Base-by-base conservation (phyloP, 768 basidiomycete genomes). In the Suillus brevipes region DNA sequence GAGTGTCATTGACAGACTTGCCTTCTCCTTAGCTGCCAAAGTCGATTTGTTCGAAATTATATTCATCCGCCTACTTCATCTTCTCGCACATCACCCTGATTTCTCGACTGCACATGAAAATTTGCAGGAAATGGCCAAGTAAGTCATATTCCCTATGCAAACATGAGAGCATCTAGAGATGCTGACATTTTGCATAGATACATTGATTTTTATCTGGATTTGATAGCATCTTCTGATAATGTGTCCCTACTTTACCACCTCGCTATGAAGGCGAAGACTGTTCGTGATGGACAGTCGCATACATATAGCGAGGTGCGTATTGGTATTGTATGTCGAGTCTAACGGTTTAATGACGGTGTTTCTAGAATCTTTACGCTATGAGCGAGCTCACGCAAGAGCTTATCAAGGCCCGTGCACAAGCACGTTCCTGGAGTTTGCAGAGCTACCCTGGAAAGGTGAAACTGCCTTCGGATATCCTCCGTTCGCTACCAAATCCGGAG, bases 51-150 rank as follows among this genome's bases (percentile, higher is more conserved):
- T 96, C 63, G 97, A 98, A 74, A 78, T 90, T 63, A 86, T 90
- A 2, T 92, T 99, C 69, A 85, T 96, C 50, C 89, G 97, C 14
- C 78, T 99, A 5, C 82, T 99, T 12, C 92, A 95, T 72, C 77
- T 95, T 0, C 82, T 99, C 6, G 94, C 95, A 0, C 96, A 97
- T 73, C 97, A 99, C 74, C 97, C 97, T 5, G 97, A 99, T 76
- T 96, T 95, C 70, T 83, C 82, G 23, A 83, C 81, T 52, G 81
- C 83, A 3, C 83, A 85, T 43, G 90, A 92, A 40, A 88, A 89
- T 49, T 75, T 96, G 43, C 80, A 86, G 40, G 89, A 92, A 70
- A 89, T 95, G 70, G 88, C 91, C 28, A 93, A 90, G 95, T 97
- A 68, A 55, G 89, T 73, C 9, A 31, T 38, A 6, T 25, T 43